Evolutionary conservation across 2,329 filamentous ascomycete genomes (phyloP).

Genomic region (Raffaelea deltoideospora): DNA sequence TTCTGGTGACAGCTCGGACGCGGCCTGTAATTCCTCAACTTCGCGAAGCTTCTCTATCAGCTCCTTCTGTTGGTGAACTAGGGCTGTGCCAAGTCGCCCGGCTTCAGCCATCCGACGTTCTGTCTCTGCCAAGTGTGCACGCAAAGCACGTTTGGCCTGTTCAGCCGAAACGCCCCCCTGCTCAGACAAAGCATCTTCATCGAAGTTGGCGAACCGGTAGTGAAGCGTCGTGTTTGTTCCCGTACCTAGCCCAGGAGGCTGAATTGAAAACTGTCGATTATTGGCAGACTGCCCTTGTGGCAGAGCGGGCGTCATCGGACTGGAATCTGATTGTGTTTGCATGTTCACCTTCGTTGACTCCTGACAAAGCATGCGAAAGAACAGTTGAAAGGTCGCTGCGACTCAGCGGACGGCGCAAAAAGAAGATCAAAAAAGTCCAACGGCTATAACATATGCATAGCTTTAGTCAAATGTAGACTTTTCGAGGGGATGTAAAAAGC

Average conservation of each 20-base stretch:
- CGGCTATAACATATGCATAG: too few relatives aligned
- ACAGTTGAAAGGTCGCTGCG: too few relatives aligned
- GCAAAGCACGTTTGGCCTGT: constrained; percentile 75
- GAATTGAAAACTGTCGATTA: constrained; percentile 7
- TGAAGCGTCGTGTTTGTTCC: constrained; percentile 32
- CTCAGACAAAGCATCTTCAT: constrained; percentile 63
- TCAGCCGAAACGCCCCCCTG: constrained; percentile 65
- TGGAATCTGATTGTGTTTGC: constrained; percentile 8
- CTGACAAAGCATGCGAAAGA: constrained; percentile 2
- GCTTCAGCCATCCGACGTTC: constrained; percentile 84
- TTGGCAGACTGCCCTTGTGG: constrained; percentile 5
- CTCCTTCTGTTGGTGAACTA: constrained; percentile 76
- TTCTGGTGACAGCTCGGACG: constrained; percentile 68
- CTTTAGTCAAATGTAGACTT: too few relatives aligned
- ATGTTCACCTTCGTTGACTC: constrained; percentile 4
- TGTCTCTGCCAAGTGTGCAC: constrained; percentile 85
- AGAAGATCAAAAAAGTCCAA: too few relatives aligned
- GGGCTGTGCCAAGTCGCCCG: constrained; percentile 71
- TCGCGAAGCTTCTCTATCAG: constrained; percentile 70
- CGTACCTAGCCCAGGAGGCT: constrained; percentile 4
- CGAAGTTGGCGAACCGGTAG: constrained; percentile 68
- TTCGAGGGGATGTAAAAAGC: too few relatives aligned
- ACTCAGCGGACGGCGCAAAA: too few relatives aligned
- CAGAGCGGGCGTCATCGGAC: constrained; percentile 10
- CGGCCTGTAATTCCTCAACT: constrained; percentile 61